Percentiles rank a stretch among this genome's conserved stretches.
These are phyloP conservation scores for Phyllosticta citriasiana DNA, from an alignment of 2,329 filamentous ascomycete species.

Conservation along the genomic window DNA sequence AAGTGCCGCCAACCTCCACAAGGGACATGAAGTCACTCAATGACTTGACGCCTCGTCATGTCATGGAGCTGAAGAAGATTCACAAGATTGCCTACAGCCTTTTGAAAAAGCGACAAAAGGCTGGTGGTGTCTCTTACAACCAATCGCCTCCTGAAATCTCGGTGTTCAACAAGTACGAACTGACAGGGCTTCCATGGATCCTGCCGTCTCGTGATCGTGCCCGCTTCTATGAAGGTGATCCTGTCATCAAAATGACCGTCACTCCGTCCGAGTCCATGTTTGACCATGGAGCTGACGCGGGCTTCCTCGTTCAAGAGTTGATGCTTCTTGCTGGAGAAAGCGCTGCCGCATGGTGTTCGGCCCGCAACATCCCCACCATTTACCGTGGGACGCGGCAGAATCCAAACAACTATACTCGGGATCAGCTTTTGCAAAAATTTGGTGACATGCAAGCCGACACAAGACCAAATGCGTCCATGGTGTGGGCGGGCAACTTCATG, in stretches of 20 bases:
- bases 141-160: slow-evolving; percentile 19
- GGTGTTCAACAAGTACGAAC: slow-evolving; percentile 25
- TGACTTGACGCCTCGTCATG: slow-evolving; percentile 11
- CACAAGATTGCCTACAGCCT: slow-evolving; percentile 25
- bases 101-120: slow-evolving; percentile 22
- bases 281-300: slow-evolving; percentile 13
- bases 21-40: neutral
- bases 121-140: slow-evolving; percentile 30
- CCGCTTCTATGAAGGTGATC: slow-evolving; percentile 33
- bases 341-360: slow-evolving; percentile 42
- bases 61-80: slow-evolving; percentile 26
- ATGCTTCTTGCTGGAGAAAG: slow-evolving; percentile 49
- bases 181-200: slow-evolving; percentile 30
- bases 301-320: slow-evolving; percentile 26
- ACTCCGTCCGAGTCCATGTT: slow-evolving; percentile 15
- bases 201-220: slow-evolving; percentile 28
- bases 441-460: slow-evolving; percentile 28
- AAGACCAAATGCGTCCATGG: slow-evolving; percentile 24
- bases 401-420: slow-evolving; percentile 12
- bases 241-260: slow-evolving; percentile 29
- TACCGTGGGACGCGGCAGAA: slow-evolving; percentile 34
- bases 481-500: slow-evolving; percentile 33
- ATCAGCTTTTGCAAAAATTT: slow-evolving; percentile 22
- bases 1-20: slow-evolving; percentile 12
- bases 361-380: slow-evolving; percentile 41